Evolutionary conservation across 768 basidiomycete species (phyloP), one percentile per base, ranked within the genome.

Genomic region (Saitozyma sp.): DNA sequence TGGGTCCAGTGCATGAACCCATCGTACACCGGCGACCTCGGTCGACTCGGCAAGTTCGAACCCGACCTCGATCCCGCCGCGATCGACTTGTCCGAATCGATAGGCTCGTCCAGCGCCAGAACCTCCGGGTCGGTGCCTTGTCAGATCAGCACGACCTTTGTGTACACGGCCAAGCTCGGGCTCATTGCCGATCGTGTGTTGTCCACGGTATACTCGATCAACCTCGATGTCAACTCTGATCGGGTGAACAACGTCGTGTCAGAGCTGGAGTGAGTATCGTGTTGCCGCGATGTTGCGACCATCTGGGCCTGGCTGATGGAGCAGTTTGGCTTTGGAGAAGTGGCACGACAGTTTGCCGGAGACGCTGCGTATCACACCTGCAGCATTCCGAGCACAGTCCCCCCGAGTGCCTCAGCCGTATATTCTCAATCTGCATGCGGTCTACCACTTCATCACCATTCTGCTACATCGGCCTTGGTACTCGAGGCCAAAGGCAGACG

Each of bases 401-500:
- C 52, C 16, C 41, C 51, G n/a, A 29, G 29, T 29, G 29, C 29
- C 29, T 29, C 29, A 29, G 29, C 51, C 59, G 10, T 52, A 61
- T 43, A 43, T 61, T 14, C 38, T 61, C 59, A 53, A 43, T 13
- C 37, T 53, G 20, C 59, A 61, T 45, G 50, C 51, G 9, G 50
- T 46, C 11, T 40, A 45, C 20, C 59, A 49, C 17, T 61, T 51
- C 53, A 37, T 61, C 17, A 17, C 42, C 17, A 61, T 61, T 29
- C 59, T 61, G 20, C 53, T 61, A 8, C 50, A 61, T 29, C 50
- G 52, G 13, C 63, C 53, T 50, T 50, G 50, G 50, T 50, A 13
- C 50, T 50, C 50, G 11, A n/a, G 50, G 13, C 29, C 29, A n/a
- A 50, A 50, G 50, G 9, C 50, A 29, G 17, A 50, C 10, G 17